Percentiles rank a stretch among this genome's conserved stretches.
Evolutionary conservation across 192 early-diverging fungal genomes (phyloP).

Genomic region (Backusella tarrabulga): DNA sequence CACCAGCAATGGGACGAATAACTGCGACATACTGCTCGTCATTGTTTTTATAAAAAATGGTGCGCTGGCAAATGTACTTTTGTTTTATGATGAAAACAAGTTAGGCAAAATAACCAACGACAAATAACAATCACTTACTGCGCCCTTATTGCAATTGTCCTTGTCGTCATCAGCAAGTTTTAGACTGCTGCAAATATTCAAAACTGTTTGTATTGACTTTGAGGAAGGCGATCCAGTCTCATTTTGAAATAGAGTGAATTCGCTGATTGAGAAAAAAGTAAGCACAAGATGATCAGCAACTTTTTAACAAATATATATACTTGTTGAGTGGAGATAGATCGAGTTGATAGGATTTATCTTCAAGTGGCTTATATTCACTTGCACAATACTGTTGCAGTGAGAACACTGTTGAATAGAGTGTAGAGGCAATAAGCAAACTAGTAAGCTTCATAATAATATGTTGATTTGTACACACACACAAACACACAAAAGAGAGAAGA

Average conservation of each 20-base stretch:
- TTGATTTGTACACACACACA: background rate
- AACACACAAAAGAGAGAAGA: background rate
- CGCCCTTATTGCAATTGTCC: constrained; percentile 19
- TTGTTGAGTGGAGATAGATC: constrained; percentile 29
- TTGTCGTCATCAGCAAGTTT: background rate
- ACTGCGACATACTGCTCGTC: background rate
- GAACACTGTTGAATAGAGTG: background rate
- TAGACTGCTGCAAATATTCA: constrained; percentile 30
- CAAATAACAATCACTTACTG: constrained; percentile 15
- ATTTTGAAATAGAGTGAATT: constrained; percentile 7
- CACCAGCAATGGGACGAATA: constrained; percentile 1
- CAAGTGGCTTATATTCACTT: constrained; percentile 17
- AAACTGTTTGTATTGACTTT: background rate
- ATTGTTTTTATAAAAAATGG: background rate
- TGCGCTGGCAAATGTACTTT: background rate
- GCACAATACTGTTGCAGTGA: constrained; percentile 24
- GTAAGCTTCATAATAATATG: background rate
- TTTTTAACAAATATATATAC: constrained; percentile 1
- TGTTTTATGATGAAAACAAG: background rate
- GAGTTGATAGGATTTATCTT: constrained; percentile 11
- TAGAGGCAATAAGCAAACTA: background rate
- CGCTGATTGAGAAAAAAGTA: background rate
- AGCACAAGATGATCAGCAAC: background rate
- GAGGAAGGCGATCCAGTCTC: constrained; percentile 4
- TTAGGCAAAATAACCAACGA: background rate